phyloP scores from a whole-genome alignment of 1,139 yeast genomes.

The Candida tetrigidarum region DNA sequence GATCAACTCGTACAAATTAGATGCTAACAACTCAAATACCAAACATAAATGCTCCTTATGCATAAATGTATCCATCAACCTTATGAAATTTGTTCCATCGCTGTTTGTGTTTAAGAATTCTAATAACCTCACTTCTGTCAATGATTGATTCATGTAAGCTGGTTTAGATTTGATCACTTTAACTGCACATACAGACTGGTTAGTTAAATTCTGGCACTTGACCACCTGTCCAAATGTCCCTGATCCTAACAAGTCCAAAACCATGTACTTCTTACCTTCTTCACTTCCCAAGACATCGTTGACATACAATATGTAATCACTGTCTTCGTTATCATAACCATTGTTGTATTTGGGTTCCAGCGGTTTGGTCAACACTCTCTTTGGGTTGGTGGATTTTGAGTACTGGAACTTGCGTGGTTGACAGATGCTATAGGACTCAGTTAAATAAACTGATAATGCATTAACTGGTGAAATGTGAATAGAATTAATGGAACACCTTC shows the following conservation, averaged over 20 bases:
- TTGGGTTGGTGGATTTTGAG: constrained; percentile 84
- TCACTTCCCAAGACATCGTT: constrained; percentile 91
- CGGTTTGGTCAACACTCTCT: constrained; percentile 91
- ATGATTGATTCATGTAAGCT: constrained; percentile 88
- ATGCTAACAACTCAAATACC: constrained; percentile 87
- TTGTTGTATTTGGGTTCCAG: constrained; percentile 80
- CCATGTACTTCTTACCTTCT: constrained; percentile 86
- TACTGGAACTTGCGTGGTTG: constrained; percentile 83
- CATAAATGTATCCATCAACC: constrained; percentile 85
- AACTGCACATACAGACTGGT: constrained; percentile 91
- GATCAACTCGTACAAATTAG: constrained; percentile 86
- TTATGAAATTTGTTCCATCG: constrained; percentile 74
- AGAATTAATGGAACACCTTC: constrained; percentile 81
- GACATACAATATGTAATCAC: constrained; percentile 91
- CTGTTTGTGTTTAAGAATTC: constrained; percentile 80
- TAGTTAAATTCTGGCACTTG: constrained; percentile 89
- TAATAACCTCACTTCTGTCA: constrained; percentile 86
- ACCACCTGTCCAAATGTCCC: constrained; percentile 99
- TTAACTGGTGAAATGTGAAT: constrained; percentile 84
- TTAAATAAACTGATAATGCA: constrained; percentile 77
- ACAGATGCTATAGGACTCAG: constrained; percentile 84
- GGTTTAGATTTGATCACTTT: constrained; percentile 93
- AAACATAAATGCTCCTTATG: constrained; percentile 93
- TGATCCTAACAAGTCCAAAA: constrained; percentile 88
- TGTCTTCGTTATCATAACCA: constrained; percentile 87